Conservation (phyloP, 164 flowering plant genomes). For the Vitis labrusca region DNA sequence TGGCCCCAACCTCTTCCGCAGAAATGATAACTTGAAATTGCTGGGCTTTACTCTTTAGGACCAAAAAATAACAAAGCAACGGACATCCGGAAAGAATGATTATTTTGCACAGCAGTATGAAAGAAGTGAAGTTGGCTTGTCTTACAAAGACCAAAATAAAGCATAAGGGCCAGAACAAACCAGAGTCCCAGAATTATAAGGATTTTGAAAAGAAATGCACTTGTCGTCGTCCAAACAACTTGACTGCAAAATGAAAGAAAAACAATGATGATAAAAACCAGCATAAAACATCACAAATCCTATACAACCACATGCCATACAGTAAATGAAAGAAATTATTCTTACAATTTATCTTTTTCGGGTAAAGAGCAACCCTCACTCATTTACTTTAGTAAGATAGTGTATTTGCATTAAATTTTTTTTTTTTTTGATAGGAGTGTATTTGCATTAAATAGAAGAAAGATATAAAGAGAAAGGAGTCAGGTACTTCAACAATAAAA, state of each 20-base stretch:
- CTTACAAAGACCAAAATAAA: not conserved
- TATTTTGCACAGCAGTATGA: not conserved
- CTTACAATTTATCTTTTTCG: too few relatives aligned
- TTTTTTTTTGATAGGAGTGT: too few relatives aligned
- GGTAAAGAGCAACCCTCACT: too few relatives aligned
- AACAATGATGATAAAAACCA: not conserved
- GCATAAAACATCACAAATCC: too few relatives aligned
- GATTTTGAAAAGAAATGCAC: slow-evolving; percentile 37
- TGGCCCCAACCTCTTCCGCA: slow-evolving; percentile 63
- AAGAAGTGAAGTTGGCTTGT: not conserved
- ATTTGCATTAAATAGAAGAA: too few relatives aligned
- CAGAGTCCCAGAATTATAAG: slow-evolving; percentile 32
- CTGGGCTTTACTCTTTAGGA: slow-evolving; percentile 19
- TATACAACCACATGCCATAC: not conserved
- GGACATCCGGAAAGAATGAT: not conserved
- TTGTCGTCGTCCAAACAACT: slow-evolving; percentile 35
- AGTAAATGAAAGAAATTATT: too few relatives aligned
- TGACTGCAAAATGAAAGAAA: slow-evolving; percentile 31
- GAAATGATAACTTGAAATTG: slow-evolving; percentile 44
- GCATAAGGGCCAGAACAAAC: slow-evolving; percentile 33
- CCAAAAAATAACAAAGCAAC: slow-evolving; percentile 6
- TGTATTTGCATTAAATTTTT: too few relatives aligned
- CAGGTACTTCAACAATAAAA: too few relatives aligned
- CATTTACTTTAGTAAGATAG: too few relatives aligned
- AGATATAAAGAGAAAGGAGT: too few relatives aligned